A percentile compares a stretch with the other conserved stretches of the same genome.
These are phyloP conservation scores for Venturia asperata DNA, from an alignment of 2,329 filamentous ascomycete species.

Conservation along the genomic window DNA sequence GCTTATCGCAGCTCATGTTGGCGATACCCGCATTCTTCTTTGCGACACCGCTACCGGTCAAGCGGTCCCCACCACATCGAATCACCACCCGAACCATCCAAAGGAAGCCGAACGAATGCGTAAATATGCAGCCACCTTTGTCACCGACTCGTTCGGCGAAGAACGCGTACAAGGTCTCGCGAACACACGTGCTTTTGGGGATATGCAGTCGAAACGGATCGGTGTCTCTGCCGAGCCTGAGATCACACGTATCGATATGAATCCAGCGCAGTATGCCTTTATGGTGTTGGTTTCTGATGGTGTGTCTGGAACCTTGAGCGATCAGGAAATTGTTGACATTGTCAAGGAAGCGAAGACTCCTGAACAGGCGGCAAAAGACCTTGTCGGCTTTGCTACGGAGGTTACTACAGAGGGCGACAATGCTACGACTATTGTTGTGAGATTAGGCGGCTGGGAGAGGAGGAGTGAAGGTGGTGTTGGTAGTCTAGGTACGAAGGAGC, in stretches of 20 bases:
- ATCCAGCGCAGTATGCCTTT: conserved; percentile 80
- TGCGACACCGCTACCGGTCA: conserved; percentile 79
- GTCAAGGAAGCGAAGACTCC: conserved; percentile 90
- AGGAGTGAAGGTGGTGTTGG: conserved; percentile 79
- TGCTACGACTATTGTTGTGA: conserved; percentile 55
- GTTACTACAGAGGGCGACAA: conserved; percentile 62
- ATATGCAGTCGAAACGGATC: conserved; percentile 84
- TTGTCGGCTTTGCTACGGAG: conserved; percentile 85
- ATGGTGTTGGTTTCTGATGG: conserved; percentile 84
- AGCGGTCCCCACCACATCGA: conserved; percentile 73
- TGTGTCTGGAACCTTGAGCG: conserved; percentile 73
- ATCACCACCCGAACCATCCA: conserved; percentile 88
- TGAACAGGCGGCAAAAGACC: conserved; percentile 69
- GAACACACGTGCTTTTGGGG: conserved; percentile 90
- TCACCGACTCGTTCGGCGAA: conserved; percentile 95
- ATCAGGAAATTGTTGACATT: conserved; percentile 95
- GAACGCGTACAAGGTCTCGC: conserved; percentile 89
- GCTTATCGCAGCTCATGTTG: conserved; percentile 80
- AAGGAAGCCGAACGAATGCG: conserved; percentile 75
- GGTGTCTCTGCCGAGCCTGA: conserved; percentile 94
- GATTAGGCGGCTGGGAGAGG: conserved; percentile 59
- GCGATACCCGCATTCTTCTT: conserved; percentile 84
- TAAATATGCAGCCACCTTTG: conserved; percentile 77
- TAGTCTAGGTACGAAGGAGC: conserved; percentile 85
- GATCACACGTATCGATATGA: conserved; percentile 69